Base-by-base conservation (phyloP, 1,284 basidiomycete species). In the Cryptococcus neoformans region DNA sequence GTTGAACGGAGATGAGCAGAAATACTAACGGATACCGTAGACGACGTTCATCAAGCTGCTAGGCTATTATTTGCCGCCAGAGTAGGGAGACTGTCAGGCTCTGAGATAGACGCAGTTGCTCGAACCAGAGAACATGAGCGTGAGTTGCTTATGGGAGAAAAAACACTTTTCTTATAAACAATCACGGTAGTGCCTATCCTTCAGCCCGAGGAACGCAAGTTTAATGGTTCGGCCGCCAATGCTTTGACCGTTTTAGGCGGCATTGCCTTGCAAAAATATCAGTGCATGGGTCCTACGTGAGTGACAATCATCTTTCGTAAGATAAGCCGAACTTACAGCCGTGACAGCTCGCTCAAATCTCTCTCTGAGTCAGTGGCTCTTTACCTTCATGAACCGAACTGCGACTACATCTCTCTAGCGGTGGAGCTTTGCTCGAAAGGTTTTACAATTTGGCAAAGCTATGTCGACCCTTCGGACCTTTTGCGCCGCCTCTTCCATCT, bases 371-470 rank as follows among this genome's bases (percentile, higher is more conserved):
- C 92, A 0, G 84, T 98, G 53, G 81, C 83, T 0, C 65, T 86
- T 3, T 92, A 88, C 66, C 80, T 97, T 11, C 83, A 90, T 54
- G 85, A 91, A 61, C 85, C 87, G 46, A 76, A 81, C 9, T 85
- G 84, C 4, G 65, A 74, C 1, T 82, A 89, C 72, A 82, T 88
- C 17, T 81, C 83, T 0, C 81, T 96, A 2, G 92, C 90, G 0
- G 87, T 97, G 62, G 93, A 98, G 68, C 81, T 98, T 9, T 93
- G 89, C 67, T 87, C 88, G 3, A 85, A 87, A 48, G 93, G 93
- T 0, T 98, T 97, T 73, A 83, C 87, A 44, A 87, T 92, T 45
- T 98, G 93, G 91, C 93, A 95, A 72, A 87, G 93, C 63, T 94
- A 94, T 67, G 83, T 94, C 55, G 94, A 99, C 65, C 87, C 92